Evolutionary conservation across 2,329 filamentous ascomycete genomes (phyloP), one percentile per base, ranked within the genome.

Genomic region (Paracamarosporium sp.): DNA sequence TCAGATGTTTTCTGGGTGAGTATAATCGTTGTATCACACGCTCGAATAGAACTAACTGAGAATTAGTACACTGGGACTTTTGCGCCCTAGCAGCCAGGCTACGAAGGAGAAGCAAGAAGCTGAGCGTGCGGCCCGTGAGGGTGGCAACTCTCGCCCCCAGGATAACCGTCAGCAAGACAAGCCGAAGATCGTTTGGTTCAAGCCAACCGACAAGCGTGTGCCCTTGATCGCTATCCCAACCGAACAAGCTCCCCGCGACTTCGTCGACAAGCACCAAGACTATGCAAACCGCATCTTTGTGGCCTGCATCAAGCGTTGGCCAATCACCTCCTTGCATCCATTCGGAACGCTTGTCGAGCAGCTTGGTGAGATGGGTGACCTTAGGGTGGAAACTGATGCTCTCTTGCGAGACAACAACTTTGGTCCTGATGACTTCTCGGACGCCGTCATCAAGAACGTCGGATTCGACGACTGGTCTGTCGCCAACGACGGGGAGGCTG

Each of bases 151-250:
- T 61, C 86, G 85, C 59, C 86, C 89, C 52, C 89, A 95, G 64
- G 91, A 93, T 60, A 89, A 90, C 64, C 91, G 93, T 53, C 87
- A 91, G 62, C 93, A 96, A 75, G 95, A 99, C 64, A 97, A 97
- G 81, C 95, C 95, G 62, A 99, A 99, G 88, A 99, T 99, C 79
- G 95, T 99, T 40, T 99, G 95, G 95, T 99, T 99, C 83, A 99
- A 99, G 84, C 95, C 95, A 57, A 99, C 95, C 1, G 95, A 99
- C 80, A 98, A 99, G 86, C 92, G 95, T 73, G 95, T 99, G 46
- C 95, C 95, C 48, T 84, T 99, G 65, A 99, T 99, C 77, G 95
- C 95, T 53, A 99, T 99, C 64, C 95, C 95, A 1, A 99, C 95
- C 3, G 95, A 99, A 78, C 95, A 99, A 80, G 95, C 95, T 8